Conservation (phyloP, 2,329 filamentous ascomycete genomes). For the Endocalyx cinctus region DNA sequence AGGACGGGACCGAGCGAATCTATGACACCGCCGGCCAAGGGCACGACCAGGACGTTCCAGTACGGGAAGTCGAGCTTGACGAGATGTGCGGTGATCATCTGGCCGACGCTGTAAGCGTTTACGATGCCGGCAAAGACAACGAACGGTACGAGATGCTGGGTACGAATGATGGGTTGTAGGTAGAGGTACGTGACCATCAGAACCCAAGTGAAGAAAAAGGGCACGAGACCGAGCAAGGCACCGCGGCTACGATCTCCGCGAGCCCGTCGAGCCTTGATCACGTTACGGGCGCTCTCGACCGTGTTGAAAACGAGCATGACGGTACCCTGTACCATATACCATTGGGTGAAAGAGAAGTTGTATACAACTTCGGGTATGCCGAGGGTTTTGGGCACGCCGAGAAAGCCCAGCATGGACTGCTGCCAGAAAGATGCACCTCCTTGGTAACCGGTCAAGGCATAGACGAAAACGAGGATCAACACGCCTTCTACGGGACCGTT, state of each 20-base stretch:
- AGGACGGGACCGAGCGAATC: constrained; percentile 74
- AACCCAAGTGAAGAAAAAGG: constrained; percentile 74
- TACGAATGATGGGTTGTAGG: constrained; percentile 78
- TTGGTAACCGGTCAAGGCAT: constrained; percentile 75
- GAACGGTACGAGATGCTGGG: constrained; percentile 83
- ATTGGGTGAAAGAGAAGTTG: constrained; percentile 80
- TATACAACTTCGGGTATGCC: constrained; percentile 70
- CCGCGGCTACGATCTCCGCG: constrained; percentile 68
- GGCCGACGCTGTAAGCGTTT: constrained; percentile 91
- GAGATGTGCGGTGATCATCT: constrained; percentile 93
- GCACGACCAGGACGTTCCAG: constrained; percentile 77
- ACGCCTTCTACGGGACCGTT: constrained; percentile 96
- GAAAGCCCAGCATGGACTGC: constrained; percentile 66
- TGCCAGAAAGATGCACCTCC: constrained; percentile 94
- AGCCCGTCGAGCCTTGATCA: constrained; percentile 73
- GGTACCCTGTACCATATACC: constrained; percentile 84
- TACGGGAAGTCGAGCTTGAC: constrained; percentile 86
- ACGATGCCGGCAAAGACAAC: constrained; percentile 81
- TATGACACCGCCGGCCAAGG: constrained; percentile 70
- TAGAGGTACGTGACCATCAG: constrained; percentile 75
- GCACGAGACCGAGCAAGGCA: constrained; percentile 76
- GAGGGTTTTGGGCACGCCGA: constrained; percentile 61
- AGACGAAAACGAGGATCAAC: constrained; percentile 75
- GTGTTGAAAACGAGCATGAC: constrained; percentile 84
- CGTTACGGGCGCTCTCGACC: constrained; percentile 72